Conservation (phyloP, 2,329 filamentous ascomycete species). For the Apiospora phragmitis region DNA sequence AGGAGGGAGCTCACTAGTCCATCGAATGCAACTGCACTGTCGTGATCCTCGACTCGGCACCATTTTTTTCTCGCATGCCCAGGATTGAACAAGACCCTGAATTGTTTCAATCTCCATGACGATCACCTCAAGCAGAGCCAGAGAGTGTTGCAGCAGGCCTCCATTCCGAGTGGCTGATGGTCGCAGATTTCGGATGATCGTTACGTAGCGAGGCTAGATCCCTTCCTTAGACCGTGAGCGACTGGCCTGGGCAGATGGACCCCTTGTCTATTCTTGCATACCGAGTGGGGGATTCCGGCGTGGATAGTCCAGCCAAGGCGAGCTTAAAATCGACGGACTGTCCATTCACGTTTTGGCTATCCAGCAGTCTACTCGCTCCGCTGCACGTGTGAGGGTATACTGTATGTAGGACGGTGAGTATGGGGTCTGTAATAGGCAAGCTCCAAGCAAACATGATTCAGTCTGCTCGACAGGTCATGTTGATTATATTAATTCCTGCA, state of each 20-base stretch:
- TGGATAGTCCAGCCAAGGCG: not conserved
- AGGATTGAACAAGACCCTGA: not conserved
- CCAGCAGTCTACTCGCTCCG: not conserved
- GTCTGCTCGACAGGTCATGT: not conserved
- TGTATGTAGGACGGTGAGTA: not conserved
- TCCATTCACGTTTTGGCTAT: not conserved
- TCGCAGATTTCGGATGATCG: not conserved
- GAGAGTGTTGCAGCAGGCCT: not conserved
- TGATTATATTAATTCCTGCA: not conserved
- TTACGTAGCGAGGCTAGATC: not conserved
- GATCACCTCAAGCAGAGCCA: not conserved
- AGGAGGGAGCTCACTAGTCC: not conserved
- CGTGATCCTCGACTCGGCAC: not conserved
- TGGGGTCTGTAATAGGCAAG: not conserved
- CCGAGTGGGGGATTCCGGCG: not conserved
- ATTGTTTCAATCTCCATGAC: conserved; percentile 3
- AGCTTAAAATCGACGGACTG: not conserved
- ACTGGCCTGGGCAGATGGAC: not conserved
- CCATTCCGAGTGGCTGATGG: conserved; percentile 1
- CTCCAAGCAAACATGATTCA: not conserved
- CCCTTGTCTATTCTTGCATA: not conserved
- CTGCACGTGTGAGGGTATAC: not conserved
- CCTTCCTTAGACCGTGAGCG: not conserved
- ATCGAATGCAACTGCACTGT: not conserved
- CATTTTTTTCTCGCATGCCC: not conserved